These are phyloP conservation scores for Phaeoacremonium minimum DNA, from an alignment of 2,329 filamentous ascomycete genomes.

Conservation along the genomic window DNA sequence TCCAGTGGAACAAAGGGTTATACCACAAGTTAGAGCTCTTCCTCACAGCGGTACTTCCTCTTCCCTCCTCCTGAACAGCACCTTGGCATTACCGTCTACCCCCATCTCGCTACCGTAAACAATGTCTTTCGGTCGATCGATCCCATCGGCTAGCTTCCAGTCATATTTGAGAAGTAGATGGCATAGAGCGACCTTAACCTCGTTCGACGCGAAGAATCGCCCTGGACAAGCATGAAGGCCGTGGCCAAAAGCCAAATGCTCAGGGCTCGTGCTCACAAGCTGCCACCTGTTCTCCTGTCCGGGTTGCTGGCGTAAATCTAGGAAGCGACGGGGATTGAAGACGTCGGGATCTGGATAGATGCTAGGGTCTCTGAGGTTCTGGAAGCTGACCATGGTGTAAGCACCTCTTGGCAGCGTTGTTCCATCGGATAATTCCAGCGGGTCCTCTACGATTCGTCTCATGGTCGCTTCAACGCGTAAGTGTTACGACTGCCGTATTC, in stretches of 20 bases:
- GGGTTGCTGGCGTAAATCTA: constrained; percentile 17
- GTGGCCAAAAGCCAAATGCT: constrained; percentile 20
- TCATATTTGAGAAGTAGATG: constrained; percentile 8
- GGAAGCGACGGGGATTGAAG: constrained; percentile 22
- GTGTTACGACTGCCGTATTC: too few species aligned
- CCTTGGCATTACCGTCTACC: too few species aligned
- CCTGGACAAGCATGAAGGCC: constrained; percentile 27
- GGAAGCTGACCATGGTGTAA: constrained; percentile 11
- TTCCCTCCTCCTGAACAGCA: too few species aligned
- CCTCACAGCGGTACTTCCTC: too few species aligned
- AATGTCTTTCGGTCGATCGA: too few species aligned
- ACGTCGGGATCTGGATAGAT: constrained; percentile 16
- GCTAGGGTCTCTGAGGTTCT: constrained; percentile 14
- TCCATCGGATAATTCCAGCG: constrained; percentile 15
- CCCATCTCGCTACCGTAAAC: too few species aligned
- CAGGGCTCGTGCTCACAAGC: constrained; percentile 3
- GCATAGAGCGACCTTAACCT: constrained; percentile 20
- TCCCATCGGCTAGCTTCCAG: constrained; percentile 5
- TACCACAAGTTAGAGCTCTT: too few species aligned
- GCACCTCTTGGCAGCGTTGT: constrained; percentile 15
- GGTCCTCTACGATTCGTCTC: constrained; percentile 9
- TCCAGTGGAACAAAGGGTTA: too few species aligned
- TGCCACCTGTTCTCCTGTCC: constrained; percentile 8
- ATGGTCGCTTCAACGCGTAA: too few species aligned
- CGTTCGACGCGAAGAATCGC: constrained; percentile 24